Conservation (phyloP, 768 basidiomycete species). For the Boletus rubropictus region DNA sequence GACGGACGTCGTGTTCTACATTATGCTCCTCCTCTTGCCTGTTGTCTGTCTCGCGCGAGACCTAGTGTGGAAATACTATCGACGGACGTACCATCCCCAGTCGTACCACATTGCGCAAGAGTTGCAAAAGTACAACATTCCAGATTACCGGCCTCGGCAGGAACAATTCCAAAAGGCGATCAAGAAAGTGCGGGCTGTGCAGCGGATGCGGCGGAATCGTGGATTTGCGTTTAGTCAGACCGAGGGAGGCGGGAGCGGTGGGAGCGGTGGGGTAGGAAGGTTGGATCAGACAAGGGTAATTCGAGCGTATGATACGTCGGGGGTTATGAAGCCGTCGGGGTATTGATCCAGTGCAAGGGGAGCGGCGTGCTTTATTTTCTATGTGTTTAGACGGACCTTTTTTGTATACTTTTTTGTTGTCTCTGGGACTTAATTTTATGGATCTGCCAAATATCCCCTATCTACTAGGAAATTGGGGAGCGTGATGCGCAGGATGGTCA, state of each 20-base stretch:
- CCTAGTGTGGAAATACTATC: conserved; percentile 97
- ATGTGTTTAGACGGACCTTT: not conserved
- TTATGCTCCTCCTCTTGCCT: conserved; percentile 79
- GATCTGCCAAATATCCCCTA: too few species aligned
- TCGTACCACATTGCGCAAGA: conserved; percentile 99
- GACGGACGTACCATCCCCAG: conserved; percentile 80
- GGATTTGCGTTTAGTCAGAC: conserved; percentile 99
- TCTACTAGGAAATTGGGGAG: too few species aligned
- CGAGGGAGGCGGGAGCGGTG: conserved; percentile 52
- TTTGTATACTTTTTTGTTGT: not conserved
- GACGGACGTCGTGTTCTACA: conserved; percentile 85
- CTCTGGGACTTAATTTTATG: not conserved
- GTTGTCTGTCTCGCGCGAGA: conserved; percentile 81
- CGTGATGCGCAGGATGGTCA: too few species aligned
- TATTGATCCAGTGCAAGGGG: conserved; percentile 36
- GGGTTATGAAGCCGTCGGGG: conserved; percentile 66
- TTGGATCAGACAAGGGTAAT: conserved; percentile 87
- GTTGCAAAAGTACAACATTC: conserved; percentile 98
- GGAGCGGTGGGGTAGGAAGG: conserved; percentile 14
- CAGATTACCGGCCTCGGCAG: conserved; percentile 93
- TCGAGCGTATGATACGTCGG: conserved; percentile 82
- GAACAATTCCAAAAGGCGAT: conserved; percentile 99
- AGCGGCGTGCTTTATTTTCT: not conserved
- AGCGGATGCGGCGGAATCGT: conserved; percentile 91
- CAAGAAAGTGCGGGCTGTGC: conserved; percentile 98